A percentile compares a stretch with the other conserved stretches of the same genome.
Conservation (phyloP, 768 basidiomycete genomes). For the Naganishia vaughanmartiniae region DNA sequence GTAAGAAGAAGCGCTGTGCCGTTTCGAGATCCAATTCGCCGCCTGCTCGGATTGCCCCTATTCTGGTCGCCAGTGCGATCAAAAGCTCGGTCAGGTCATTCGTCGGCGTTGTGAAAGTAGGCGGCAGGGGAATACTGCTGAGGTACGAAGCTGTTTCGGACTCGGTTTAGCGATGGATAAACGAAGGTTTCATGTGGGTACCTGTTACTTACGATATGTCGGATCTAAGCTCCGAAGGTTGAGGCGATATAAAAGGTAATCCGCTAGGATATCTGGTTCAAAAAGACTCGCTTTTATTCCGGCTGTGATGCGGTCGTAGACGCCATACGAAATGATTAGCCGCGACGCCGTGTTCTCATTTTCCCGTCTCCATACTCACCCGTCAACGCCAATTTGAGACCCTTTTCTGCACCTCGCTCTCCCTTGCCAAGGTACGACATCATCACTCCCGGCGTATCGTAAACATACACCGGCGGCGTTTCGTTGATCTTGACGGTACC, state of each 20-base stretch:
- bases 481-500: slow-evolving; percentile 80
- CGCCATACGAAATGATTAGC: background rate
- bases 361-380: slow-evolving; percentile 57
- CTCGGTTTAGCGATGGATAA: background rate
- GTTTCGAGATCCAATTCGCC: slow-evolving; percentile 68
- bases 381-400: slow-evolving; percentile 86
- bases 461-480: slow-evolving; percentile 79
- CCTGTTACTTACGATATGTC: background rate
- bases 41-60: slow-evolving; percentile 79
- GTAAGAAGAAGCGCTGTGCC: slow-evolving; percentile 76
- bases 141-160: slow-evolving; percentile 32
- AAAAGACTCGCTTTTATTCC: slow-evolving; percentile 90
- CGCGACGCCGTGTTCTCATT: background rate
- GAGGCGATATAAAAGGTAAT: slow-evolving; percentile 80
- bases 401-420: slow-evolving; percentile 79
- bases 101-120: slow-evolving; percentile 61
- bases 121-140: slow-evolving; percentile 48
- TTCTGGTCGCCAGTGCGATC: slow-evolving; percentile 64
- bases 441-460: slow-evolving; percentile 96
- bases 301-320: slow-evolving; percentile 30
- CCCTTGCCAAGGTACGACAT: slow-evolving; percentile 88
- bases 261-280: slow-evolving; percentile 75
- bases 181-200: background rate
- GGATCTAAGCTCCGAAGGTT: slow-evolving; percentile 57
- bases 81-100: slow-evolving; percentile 67